Conservation (phyloP, 2,329 filamentous ascomycete species). For the Paecilomyces dactylethromorphus region DNA sequence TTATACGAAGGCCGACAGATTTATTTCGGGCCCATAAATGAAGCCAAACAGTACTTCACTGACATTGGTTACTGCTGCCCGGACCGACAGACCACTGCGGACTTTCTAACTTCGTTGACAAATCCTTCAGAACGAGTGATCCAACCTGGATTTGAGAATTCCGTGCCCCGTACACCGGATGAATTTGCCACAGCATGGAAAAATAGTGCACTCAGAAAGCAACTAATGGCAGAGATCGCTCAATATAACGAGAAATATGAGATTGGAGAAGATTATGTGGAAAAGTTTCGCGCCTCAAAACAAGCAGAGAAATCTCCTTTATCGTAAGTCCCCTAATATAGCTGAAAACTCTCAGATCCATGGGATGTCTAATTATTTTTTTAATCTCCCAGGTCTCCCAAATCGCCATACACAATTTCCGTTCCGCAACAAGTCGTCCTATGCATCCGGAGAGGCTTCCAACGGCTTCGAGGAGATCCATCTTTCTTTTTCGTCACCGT, state of each 20-base stretch:
- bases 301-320: too few relatives aligned
- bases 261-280: slow-evolving; percentile 33
- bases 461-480: slow-evolving; percentile 69
- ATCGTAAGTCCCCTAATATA: too few relatives aligned
- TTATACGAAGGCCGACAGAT: slow-evolving; percentile 72
- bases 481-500: slow-evolving; percentile 63
- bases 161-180: slow-evolving; percentile 61
- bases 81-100: slow-evolving; percentile 60
- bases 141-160: slow-evolving; percentile 54
- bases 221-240: slow-evolving; percentile 37
- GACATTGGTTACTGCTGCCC: slow-evolving; percentile 64
- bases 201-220: slow-evolving; percentile 42
- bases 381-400: slow-evolving; percentile 39
- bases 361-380: too few relatives aligned
- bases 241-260: slow-evolving; percentile 38
- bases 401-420: slow-evolving; percentile 78
- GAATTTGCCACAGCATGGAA: slow-evolving; percentile 59
- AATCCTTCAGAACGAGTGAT: slow-evolving; percentile 56
- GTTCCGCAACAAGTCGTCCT: slow-evolving; percentile 68
- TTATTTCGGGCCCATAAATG: slow-evolving; percentile 60
- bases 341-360: too few relatives aligned
- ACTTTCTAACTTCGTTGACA: slow-evolving; percentile 68
- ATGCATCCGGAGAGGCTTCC: slow-evolving; percentile 75
- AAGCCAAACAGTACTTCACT: slow-evolving; percentile 62
- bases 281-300: slow-evolving; percentile 20